Percentiles rank a stretch among this genome's conserved stretches.
Conservation (phyloP, 2,329 filamentous ascomycete genomes). For the Chaetomium strumarium region DNA sequence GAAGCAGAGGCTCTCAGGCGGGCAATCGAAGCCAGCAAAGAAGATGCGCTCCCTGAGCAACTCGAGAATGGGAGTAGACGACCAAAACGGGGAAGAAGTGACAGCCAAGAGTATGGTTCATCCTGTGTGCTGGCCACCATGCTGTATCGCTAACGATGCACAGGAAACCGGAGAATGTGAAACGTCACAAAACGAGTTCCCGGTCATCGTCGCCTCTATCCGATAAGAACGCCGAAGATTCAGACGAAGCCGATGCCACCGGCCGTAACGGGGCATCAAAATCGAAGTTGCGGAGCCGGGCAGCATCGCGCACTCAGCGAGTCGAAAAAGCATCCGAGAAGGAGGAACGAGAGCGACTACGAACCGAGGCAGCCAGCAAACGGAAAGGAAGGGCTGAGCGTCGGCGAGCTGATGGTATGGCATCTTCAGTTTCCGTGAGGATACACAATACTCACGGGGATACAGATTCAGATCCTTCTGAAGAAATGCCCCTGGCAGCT, state of each 20-base stretch:
- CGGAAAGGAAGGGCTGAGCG: constrained; percentile 77
- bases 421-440: constrained; percentile 27
- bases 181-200: constrained; percentile 79
- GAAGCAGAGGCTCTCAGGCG: constrained; percentile 84
- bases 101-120: constrained; percentile 84
- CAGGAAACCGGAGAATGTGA: constrained; percentile 65
- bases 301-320: constrained; percentile 49
- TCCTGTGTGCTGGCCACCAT: constrained; percentile 1
- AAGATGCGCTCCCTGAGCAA: constrained; percentile 56
- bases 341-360: constrained; percentile 69
- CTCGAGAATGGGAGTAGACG: constrained; percentile 54
- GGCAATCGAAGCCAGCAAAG: constrained; percentile 92
- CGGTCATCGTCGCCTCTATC: constrained; percentile 59
- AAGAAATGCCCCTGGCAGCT: constrained; percentile 55
- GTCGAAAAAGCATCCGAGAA: constrained; percentile 53
- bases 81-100: constrained; percentile 78
- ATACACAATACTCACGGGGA: constrained; percentile 33
- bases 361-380: constrained; percentile 69
- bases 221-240: constrained; percentile 55
- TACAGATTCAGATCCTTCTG: constrained; percentile 65
- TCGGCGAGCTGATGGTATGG: constrained; percentile 70
- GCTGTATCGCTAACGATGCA: constrained; percentile 24
- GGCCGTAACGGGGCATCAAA: constrained; percentile 48
- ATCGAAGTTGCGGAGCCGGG: constrained; percentile 50
- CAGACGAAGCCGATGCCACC: constrained; percentile 60